A percentile compares a stretch with the other conserved stretches of the same genome.
Evolutionary conservation across 371 early-diverging fungal genomes (phyloP).

Genomic region (Rhizopus delemar): DNA sequence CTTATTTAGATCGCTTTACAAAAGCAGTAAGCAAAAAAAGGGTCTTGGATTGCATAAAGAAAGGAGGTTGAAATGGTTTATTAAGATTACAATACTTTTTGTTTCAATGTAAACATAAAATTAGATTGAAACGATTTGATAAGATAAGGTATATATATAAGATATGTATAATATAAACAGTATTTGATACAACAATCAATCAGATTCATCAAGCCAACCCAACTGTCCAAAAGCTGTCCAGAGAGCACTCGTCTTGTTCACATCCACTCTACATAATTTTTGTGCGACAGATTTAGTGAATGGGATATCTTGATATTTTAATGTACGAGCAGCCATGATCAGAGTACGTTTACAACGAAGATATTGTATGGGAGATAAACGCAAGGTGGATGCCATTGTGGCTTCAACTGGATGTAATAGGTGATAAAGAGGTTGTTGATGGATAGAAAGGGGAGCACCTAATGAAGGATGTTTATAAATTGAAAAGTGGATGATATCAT

Average conservation of each 20-base stretch:
- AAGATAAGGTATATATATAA: no score
- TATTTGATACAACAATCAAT: not conserved
- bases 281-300: constrained; percentile 44
- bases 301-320: constrained; percentile 29
- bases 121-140: no score
- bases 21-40: no score
- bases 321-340: constrained; percentile 31
- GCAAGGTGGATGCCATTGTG: constrained; percentile 61
- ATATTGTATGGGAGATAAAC: constrained; percentile 67
- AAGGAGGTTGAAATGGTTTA: no score
- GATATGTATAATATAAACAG: no score
- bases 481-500: no score
- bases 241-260: constrained; percentile 42
- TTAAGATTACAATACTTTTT: no score
- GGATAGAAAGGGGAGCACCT: constrained; percentile 53
- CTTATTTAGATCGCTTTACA: no score
- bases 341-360: constrained; percentile 44
- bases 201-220: constrained; percentile 30
- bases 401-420: constrained; percentile 57
- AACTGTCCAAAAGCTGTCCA: constrained; percentile 40
- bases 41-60: no score
- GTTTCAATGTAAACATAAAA: no score
- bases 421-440: constrained; percentile 42
- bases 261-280: constrained; percentile 40
- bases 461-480: not conserved